phyloP scores from a whole-genome alignment of 805 yeast genomes.

The Candida maris region DNA sequence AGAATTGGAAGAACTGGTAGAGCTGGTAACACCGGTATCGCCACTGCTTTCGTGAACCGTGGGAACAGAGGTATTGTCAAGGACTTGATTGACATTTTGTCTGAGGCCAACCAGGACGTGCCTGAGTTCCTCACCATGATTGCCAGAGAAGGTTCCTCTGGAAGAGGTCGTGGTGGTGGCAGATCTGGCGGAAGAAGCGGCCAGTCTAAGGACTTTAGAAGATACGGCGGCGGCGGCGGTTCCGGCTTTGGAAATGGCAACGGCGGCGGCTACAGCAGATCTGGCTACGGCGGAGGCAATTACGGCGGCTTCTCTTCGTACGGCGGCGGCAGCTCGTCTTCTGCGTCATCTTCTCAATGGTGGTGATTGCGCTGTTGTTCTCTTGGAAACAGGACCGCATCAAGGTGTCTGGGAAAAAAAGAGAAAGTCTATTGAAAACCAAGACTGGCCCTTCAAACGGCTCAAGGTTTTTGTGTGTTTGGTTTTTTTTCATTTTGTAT shows the following conservation, averaged over 20 bases:
- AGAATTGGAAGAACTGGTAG: constrained; percentile 99
- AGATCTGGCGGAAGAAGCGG: constrained; percentile 42
- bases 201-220: constrained; percentile 42
- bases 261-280: constrained; percentile 21
- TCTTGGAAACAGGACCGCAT: too few relatives aligned
- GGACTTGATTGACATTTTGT: constrained; percentile 79
- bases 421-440: background rate
- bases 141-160: constrained; percentile 67
- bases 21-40: constrained; percentile 99
- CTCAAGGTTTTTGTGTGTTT: background rate
- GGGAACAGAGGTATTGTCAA: constrained; percentile 85
- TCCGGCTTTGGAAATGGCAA: constrained; percentile 28
- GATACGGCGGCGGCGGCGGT: constrained; percentile 40
- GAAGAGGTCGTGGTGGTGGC: constrained; percentile 54
- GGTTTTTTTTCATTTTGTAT: constrained; percentile 5
- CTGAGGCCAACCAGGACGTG: constrained; percentile 97
- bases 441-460: too few relatives aligned
- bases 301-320: constrained; percentile 21
- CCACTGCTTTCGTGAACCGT: constrained; percentile 98
- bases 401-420: too few relatives aligned
- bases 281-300: constrained; percentile 26
- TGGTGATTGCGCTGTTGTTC: constrained; percentile 25
- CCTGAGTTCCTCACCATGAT: constrained; percentile 83
- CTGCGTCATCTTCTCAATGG: constrained; percentile 31
- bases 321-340: constrained; percentile 28